Conservation (phyloP, 2,329 filamentous ascomycete species). For the Chrysoporthe cubensis region DNA sequence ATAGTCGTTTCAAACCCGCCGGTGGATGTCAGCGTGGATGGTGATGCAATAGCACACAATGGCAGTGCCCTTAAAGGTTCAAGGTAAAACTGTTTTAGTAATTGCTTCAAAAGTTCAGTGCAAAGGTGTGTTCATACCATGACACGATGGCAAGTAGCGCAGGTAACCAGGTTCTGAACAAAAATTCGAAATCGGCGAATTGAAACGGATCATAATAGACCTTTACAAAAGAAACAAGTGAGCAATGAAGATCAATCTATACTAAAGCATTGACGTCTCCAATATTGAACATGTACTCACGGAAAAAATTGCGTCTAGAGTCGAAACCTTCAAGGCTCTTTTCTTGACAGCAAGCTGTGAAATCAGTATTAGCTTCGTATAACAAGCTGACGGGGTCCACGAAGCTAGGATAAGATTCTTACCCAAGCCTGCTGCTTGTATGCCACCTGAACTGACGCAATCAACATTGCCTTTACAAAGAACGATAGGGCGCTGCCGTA, state of each 20-base stretch:
- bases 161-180: slow-evolving; percentile 14
- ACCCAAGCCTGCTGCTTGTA: slow-evolving; percentile 31
- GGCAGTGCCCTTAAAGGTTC: slow-evolving; percentile 21
- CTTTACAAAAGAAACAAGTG: neutral
- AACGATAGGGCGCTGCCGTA: slow-evolving; percentile 29
- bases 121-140: neutral
- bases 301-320: slow-evolving; percentile 27
- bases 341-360: slow-evolving; percentile 25
- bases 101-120: too few relatives aligned
- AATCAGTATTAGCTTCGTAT: neutral
- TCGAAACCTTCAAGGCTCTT: slow-evolving; percentile 21
- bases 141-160: slow-evolving; percentile 14
- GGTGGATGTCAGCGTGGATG: slow-evolving; percentile 24
- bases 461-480: slow-evolving; percentile 26
- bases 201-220: slow-evolving; percentile 20
- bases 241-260: neutral
- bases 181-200: slow-evolving; percentile 17
- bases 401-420: neutral
- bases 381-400: neutral
- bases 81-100: neutral
- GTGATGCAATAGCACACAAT: slow-evolving; percentile 29
- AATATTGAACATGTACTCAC: slow-evolving; percentile 15
- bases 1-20: slow-evolving; percentile 8
- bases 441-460: slow-evolving; percentile 26
- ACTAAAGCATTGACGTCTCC: neutral